Percentiles rank a stretch among this genome's conserved stretches.
phyloP scores from a whole-genome alignment of 345 rosid genomes.

The Sisymbrium altissimum region DNA sequence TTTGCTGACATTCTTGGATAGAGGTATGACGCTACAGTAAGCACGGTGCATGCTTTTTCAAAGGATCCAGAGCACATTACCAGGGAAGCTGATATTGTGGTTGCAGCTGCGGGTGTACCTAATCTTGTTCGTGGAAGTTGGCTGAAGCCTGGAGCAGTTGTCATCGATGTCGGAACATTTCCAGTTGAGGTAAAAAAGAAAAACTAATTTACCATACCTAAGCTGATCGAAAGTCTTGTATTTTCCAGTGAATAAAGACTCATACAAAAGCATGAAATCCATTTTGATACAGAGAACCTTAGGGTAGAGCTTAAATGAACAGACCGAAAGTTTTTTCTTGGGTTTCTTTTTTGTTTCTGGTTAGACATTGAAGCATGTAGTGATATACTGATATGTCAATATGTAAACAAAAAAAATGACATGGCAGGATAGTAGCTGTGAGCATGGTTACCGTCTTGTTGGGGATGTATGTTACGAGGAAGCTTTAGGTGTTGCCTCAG shows the following conservation, averaged over 20 bases:
- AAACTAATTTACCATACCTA: neutral
- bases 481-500: conserved; percentile 70
- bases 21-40: conserved; percentile 94
- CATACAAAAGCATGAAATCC: neutral
- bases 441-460: conserved; percentile 63
- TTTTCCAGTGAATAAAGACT: neutral
- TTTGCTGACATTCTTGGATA: conserved; percentile 39
- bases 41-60: conserved; percentile 65
- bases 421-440: conserved; percentile 67
- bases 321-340: neutral
- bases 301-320: neutral
- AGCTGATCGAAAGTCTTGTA: neutral
- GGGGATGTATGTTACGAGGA: conserved; percentile 91
- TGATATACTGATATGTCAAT: neutral
- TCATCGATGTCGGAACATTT: conserved; percentile 83
- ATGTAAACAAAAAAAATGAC: neutral
- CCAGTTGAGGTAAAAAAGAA: conserved; percentile 61
- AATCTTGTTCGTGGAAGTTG: conserved; percentile 75
- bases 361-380: conserved; percentile 6
- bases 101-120: conserved; percentile 84
- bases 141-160: conserved; percentile 83
- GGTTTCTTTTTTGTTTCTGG: neutral
- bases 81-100: conserved; percentile 69
- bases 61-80: conserved; percentile 67
- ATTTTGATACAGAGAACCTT: neutral